Conservation (phyloP, 805 yeast genomes). For the Blastobotrys peoriensis region DNA sequence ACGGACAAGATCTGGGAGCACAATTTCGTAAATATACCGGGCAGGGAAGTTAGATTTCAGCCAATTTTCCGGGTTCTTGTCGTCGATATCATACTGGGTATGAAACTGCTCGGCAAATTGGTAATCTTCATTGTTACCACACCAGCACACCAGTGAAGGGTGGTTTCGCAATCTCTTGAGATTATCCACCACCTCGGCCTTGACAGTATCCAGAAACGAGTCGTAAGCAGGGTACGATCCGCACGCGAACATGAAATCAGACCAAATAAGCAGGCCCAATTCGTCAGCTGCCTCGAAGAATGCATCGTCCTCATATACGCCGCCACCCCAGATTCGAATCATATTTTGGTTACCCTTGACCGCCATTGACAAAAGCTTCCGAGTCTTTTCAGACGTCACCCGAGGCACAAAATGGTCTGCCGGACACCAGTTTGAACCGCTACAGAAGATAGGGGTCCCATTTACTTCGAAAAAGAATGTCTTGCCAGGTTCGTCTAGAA, state of each 20-base stretch:
- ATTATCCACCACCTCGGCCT: conserved; percentile 37
- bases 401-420: conserved; percentile 35
- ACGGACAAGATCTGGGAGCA: conserved; percentile 4
- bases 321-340: conserved; percentile 46
- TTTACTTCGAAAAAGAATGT: conserved; percentile 38
- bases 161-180: conserved; percentile 36
- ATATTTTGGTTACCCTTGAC: conserved; percentile 37
- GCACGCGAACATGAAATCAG: conserved; percentile 51
- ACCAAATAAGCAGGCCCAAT: conserved; percentile 43
- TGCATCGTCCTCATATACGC: conserved; percentile 36
- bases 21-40: conserved; percentile 34
- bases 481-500: conserved; percentile 37
- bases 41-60: conserved; percentile 33
- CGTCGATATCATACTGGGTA: conserved; percentile 11
- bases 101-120: conserved; percentile 34
- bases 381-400: conserved; percentile 31
- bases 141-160: conserved; percentile 28
- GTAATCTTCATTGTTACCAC: conserved; percentile 42
- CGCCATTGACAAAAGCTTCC: conserved; percentile 31
- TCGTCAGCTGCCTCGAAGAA: conserved; percentile 39
- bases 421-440: conserved; percentile 45
- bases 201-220: conserved; percentile 31
- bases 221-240: conserved; percentile 43
- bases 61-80: conserved; percentile 6
- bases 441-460: conserved; percentile 31